Base-by-base conservation (phyloP, 2,329 filamentous ascomycete species). In the Pseudocercospora musae region DNA sequence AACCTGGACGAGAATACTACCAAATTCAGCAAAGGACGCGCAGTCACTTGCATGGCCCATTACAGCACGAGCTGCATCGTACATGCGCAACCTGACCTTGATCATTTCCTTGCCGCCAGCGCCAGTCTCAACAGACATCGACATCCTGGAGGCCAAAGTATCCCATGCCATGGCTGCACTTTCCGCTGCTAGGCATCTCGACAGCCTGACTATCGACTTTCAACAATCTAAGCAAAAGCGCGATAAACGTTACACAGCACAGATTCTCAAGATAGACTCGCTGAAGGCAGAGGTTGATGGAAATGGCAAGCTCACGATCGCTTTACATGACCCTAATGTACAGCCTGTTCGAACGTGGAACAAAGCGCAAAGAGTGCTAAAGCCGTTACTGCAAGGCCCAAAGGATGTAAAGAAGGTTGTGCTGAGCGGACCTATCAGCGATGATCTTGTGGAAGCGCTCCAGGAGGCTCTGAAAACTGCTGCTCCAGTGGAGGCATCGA, bases 371-470 rank as follows among this genome's bases (percentile, higher is more conserved):
- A 18, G 31, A 33, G 61, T 29, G 20, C n/a, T 63, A 21, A 55
- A 15, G 18, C 57, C 57, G 20, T n/a, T 59, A 7, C 18, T 58
- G 25, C 27, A 25, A 13, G 60, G 55, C 6, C 48, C 60, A 7
- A 58, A 21, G 20, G n/a, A 33, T 9, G 60, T 58, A 10, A 63
- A 63, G 25, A 37, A 59, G 21, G 23, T 63, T 4, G 27, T 33
- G 18, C n/a, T 59, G 8, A 63, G 48, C 11, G 61, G 61, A 18
- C 29, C 29, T 2, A 23, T 63, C 13, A 57, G 57, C 44, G 57
- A 57, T 18, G 57, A 59, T 23, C 42, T 59, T 27, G 57, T 42
- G 6, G 20, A 15, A 15, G 27, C 54, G 15, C 48, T 59, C 1
- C 27, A 44, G 29, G 25, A 23, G 13, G 21, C 57, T 13, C 11